Evolutionary conservation across 805 yeast species (phyloP).

Genomic region (Candida ascalaphidarum): DNA sequence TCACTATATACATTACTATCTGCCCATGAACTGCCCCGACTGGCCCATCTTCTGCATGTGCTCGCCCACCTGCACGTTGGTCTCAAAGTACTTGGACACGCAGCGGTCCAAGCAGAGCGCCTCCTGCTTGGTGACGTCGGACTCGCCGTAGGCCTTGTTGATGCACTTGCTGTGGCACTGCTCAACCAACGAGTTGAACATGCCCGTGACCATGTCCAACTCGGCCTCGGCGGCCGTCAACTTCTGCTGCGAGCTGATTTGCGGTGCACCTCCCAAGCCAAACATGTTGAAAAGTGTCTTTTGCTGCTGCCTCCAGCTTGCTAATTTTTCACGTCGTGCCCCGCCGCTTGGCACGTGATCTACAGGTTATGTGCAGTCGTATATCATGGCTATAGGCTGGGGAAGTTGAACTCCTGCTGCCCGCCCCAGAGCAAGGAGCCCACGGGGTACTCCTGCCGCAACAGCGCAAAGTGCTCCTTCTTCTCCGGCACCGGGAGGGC

Average conservation of each 20-base stretch:
- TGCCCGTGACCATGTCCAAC: conserved; percentile 93
- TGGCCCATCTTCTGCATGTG: conserved; percentile 42
- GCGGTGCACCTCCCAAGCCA: conserved; percentile 76
- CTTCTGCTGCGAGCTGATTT: conserved; percentile 65
- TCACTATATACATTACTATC: conserved; percentile 13
- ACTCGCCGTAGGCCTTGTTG: conserved; percentile 53
- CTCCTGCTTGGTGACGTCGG: conserved; percentile 72
- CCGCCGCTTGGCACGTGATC: background rate
- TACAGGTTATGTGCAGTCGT: background rate
- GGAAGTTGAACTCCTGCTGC: conserved; percentile 27
- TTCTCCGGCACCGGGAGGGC: conserved; percentile 23
- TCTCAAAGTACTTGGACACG: conserved; percentile 89
- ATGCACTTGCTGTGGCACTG: conserved; percentile 88
- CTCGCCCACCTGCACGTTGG: conserved; percentile 92
- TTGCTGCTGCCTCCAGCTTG: background rate
- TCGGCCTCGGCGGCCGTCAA: conserved; percentile 93
- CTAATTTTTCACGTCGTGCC: background rate
- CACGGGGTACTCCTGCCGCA: conserved; percentile 10
- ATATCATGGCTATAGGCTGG: conserved; percentile 18
- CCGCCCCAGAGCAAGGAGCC: conserved; percentile 24
- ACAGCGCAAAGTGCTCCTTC: conserved; percentile 12
- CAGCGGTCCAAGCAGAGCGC: conserved; percentile 90
- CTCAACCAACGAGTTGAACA: conserved; percentile 88
- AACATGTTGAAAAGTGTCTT: conserved; percentile 44
- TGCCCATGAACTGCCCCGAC: conserved; percentile 38